Base-by-base conservation (phyloP, 148 eudicot species). In the Fagopyrum esculentum region DNA sequence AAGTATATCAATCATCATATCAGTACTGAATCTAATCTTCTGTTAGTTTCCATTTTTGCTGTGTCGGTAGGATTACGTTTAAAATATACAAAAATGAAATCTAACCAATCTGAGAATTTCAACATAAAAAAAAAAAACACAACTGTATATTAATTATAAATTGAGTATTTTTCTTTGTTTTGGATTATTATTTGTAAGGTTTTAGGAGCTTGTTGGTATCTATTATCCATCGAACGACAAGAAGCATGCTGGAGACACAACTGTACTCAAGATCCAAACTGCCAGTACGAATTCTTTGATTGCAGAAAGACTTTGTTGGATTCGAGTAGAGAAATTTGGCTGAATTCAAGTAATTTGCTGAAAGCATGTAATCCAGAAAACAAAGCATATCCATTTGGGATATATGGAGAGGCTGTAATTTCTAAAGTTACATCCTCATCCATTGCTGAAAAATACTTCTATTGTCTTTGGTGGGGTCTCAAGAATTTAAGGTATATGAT, bases 391-490 rank as follows among this genome's bases (percentile, higher is more conserved):
- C 76, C 77, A 6, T 93, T 86, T 73, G 98, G 98, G 1, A 90
- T 93, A 35, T 93, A 85, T 57, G 83, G 84, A 6, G 86, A 84
- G 74, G 93, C 98, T 4, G 77, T 87, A 69, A 82, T 78, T 4
- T 78, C 75, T 43, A 73, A 69, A 9, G 86, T 88, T 40, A 84
- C 89, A 6, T 78, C 89, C 12, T 60, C 89, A 3, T 22, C 19
- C 2, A 88, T 93, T 82, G 56, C 86, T 70, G 85, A 80, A 80
- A 91, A 89, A 72, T 93, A 87, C 77, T 86, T 83, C 82, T 91
- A 89, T 79, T 90, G 98, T 73, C 86, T 93, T n/a, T 93, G 98
- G 98, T 93, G 93, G 91, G 98, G 96, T 22, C 86, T 93, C 56
- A 84, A 81, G 81, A 93, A 86, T 78, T 84, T 93, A 77, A 93